Base-by-base conservation (phyloP, 192 early-diverging fungal species). In the Coemansia sp. region DNA sequence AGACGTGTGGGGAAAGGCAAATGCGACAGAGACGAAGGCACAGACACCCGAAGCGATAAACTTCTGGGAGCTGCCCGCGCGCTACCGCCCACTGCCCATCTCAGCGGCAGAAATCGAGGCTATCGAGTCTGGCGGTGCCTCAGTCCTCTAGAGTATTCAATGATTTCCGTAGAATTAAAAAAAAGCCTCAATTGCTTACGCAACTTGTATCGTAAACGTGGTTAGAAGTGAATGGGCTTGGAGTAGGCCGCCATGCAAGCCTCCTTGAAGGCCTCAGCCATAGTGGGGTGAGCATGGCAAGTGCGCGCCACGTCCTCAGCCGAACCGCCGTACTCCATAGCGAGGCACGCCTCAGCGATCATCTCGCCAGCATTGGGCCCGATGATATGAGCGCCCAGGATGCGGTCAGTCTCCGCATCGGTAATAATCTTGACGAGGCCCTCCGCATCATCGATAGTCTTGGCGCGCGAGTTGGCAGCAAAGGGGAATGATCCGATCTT, bases 281-380 rank as follows among this genome's bases (percentile, higher is more conserved):
- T 85, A 48, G 96, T 99, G 16, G 94, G 95, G 77, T 98, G 95
- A 37, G 95, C 96, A 79, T 99, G 94, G 84, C 92, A 95, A 39
- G 95, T 97, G 66, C 96, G 91, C 23, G 93, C 96, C 84, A 99
- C 90, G 79, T 99, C 96, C 84, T 99, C 96, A 60, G 90, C 88
- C 46, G 93, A 94, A n/a, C 94, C 96, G 66, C 94, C 94, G 77
- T 99, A 99, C 82, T 99, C 96, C 85, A 99, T 91, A 59, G 95
- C 97, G 45, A 99, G 83, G 51, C 91, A 94, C 61, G 93, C 95
- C 86, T 99, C 97, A 63, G 93, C 94, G 77, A 99, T 96, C 95
- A 99, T 95, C 82, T 99, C 97, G 75, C 97, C 97, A 63, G 97
- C 97, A 82, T 94, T 95, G 59, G 94, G 92, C 45, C 96, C 96